Evolutionary conservation across 2,329 filamentous ascomycete species (phyloP).

Genomic region (Harringtonia aguacate): DNA sequence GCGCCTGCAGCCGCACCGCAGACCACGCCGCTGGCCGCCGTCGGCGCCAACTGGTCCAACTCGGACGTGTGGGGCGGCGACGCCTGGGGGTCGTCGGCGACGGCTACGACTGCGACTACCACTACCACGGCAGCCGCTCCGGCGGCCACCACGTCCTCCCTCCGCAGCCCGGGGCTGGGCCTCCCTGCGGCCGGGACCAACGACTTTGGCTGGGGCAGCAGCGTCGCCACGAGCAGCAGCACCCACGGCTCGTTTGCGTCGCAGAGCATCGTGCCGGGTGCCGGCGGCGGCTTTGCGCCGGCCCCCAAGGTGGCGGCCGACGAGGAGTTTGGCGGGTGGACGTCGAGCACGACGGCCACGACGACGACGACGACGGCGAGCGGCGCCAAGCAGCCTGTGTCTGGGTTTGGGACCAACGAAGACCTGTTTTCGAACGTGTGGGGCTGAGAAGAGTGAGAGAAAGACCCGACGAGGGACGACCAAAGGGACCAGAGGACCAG

Average conservation of each 20-base stretch:
- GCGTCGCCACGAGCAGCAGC: slow-evolving; percentile 1
- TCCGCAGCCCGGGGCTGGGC: slow-evolving; percentile 49
- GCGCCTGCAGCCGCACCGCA: slow-evolving; percentile 28
- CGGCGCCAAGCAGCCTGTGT: slow-evolving; percentile 42
- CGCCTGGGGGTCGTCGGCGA: slow-evolving; percentile 63
- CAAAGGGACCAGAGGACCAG: not conserved
- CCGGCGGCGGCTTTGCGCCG: slow-evolving; percentile 53
- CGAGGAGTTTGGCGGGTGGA: slow-evolving; percentile 95
- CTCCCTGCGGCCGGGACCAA: slow-evolving; percentile 36
- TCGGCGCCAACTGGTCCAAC: slow-evolving; percentile 27
- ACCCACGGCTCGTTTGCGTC: slow-evolving; percentile 7
- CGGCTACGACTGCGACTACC: slow-evolving; percentile 23
- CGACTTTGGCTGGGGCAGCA: slow-evolving; percentile 51
- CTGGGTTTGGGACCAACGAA: slow-evolving; percentile 58
- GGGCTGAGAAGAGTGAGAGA: slow-evolving; percentile 44
- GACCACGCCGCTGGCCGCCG: slow-evolving; percentile 22
- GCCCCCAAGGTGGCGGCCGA: slow-evolving; percentile 69
- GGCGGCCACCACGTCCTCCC: slow-evolving; percentile 16
- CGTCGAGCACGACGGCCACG: slow-evolving; percentile 51
- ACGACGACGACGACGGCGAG: slow-evolving; percentile 18
- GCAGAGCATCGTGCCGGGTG: slow-evolving; percentile 21
- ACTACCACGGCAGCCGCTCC: not conserved
- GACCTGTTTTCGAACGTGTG: slow-evolving; percentile 96
- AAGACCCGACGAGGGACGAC: not conserved
- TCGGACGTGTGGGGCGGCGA: slow-evolving; percentile 79